Evolutionary conservation across 805 yeast genomes (phyloP).

Genomic region (Teunomyces gatunensis): DNA sequence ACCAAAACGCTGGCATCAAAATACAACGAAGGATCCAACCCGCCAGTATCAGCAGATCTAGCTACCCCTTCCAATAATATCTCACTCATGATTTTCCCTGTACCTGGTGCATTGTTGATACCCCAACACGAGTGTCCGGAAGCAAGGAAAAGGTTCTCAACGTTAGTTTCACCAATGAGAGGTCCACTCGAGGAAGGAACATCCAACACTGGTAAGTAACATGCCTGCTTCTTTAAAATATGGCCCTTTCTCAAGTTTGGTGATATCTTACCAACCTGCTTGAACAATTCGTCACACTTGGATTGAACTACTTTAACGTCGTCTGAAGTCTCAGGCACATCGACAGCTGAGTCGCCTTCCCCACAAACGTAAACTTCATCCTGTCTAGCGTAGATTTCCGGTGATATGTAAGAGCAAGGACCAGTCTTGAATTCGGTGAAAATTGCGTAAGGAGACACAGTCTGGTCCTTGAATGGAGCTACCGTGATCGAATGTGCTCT

Average conservation of each 20-base stretch:
- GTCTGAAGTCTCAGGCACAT: conserved; percentile 90
- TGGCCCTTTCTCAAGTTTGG: conserved; percentile 70
- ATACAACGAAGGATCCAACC: conserved; percentile 81
- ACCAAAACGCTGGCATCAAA: conserved; percentile 68
- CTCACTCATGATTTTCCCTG: conserved; percentile 92
- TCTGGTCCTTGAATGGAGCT: conserved; percentile 66
- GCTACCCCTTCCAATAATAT: conserved; percentile 80
- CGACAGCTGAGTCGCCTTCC: conserved; percentile 89
- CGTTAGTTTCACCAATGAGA: conserved; percentile 89
- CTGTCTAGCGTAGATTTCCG: conserved; percentile 91
- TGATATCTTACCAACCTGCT: conserved; percentile 74
- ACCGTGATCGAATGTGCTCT: conserved; percentile 95
- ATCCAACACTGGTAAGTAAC: conserved; percentile 91
- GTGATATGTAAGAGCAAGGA: conserved; percentile 70
- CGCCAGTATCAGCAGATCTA: conserved; percentile 70
- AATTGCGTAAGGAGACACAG: conserved; percentile 88
- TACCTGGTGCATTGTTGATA: conserved; percentile 94
- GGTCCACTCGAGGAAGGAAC: conserved; percentile 94
- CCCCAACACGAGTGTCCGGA: conserved; percentile 99
- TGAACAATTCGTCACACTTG: conserved; percentile 84
- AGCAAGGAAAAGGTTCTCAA: conserved; percentile 71
- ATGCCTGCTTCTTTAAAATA: conserved; percentile 83
- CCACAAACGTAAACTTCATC: conserved; percentile 98
- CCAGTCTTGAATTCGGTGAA: conserved; percentile 86
- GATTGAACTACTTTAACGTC: conserved; percentile 85